These are phyloP conservation scores for Diaporthe ampelina DNA, from an alignment of 2,329 filamentous ascomycete genomes.

Conservation along the genomic window DNA sequence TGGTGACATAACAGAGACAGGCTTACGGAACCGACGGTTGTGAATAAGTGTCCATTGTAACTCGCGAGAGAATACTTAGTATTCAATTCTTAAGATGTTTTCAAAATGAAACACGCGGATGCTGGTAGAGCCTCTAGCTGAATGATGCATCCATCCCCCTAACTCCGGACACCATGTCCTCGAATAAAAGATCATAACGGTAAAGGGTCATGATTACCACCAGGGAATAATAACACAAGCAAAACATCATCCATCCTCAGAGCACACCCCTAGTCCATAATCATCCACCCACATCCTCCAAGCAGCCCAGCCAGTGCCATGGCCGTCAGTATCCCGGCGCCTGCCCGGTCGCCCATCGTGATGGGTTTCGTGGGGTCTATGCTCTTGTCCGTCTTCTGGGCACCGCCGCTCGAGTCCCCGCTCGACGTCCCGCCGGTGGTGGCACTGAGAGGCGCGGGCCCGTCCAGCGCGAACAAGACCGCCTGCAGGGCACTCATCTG, in stretches of 20 bases:
- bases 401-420: constrained; percentile 58
- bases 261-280: constrained; percentile 48
- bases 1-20: background rate
- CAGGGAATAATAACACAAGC: constrained; percentile 24
- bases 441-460: constrained; percentile 57
- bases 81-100: background rate
- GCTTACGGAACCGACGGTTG: background rate
- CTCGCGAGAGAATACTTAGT: no score
- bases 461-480: constrained; percentile 58
- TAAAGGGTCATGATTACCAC: constrained; percentile 36
- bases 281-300: constrained; percentile 66
- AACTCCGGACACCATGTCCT: constrained; percentile 22
- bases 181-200: constrained; percentile 25
- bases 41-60: no score
- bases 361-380: constrained; percentile 23
- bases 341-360: constrained; percentile 58
- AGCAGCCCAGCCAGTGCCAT: constrained; percentile 57
- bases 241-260: background rate
- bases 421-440: constrained; percentile 64
- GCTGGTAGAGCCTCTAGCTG: background rate
- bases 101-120: background rate
- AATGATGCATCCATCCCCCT: background rate
- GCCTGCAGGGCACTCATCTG: constrained; percentile 70
- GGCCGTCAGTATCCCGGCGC: constrained; percentile 63
- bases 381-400: constrained; percentile 47